These are phyloP conservation scores for Phyllostachys edulis DNA, from an alignment of 176 grass and related monocot genomes.

Conservation along the genomic window DNA sequence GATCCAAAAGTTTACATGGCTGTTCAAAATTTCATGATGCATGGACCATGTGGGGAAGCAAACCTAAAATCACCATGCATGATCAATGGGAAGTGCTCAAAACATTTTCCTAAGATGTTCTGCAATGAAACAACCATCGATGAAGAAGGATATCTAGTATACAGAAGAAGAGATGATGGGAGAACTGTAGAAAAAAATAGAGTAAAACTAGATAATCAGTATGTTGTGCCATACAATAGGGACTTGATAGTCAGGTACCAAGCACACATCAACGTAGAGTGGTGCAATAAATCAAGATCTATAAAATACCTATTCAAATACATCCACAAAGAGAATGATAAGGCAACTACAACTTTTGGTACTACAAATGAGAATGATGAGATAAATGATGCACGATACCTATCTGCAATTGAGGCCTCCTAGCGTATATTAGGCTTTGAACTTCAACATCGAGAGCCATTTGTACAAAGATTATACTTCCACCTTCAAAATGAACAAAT, in stretches of 20 bases:
- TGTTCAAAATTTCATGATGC: conserved; percentile 38
- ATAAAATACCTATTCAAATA: no score
- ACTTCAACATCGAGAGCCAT: conserved; percentile 29
- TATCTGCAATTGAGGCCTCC: conserved; percentile 14
- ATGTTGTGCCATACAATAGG: conserved; percentile 22
- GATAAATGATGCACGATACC: conserved; percentile 35
- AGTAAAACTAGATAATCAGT: conserved; percentile 15
- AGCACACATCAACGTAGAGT: conserved; percentile 24
- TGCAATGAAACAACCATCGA: not conserved
- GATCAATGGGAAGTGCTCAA: conserved; percentile 23
- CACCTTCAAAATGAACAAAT: conserved; percentile 29
- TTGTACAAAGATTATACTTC: conserved; percentile 16
- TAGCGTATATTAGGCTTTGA: conserved; percentile 30
- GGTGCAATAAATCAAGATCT: no score
- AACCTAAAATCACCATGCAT: conserved; percentile 27
- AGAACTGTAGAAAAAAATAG: conserved; percentile 5
- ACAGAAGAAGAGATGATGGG: conserved; percentile 18
- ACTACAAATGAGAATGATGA: conserved; percentile 17
- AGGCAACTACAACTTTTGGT: not conserved
- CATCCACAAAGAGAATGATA: no score
- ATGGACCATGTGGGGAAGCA: conserved; percentile 19
- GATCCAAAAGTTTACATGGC: not conserved
- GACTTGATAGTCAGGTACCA: conserved; percentile 27
- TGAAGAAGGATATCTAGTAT: conserved; percentile 32
- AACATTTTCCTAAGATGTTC: conserved; percentile 24